Evolutionary conservation across 495 filamentous ascomycete species (phyloP).

Genomic region (Pseudevernia furfuracea): DNA sequence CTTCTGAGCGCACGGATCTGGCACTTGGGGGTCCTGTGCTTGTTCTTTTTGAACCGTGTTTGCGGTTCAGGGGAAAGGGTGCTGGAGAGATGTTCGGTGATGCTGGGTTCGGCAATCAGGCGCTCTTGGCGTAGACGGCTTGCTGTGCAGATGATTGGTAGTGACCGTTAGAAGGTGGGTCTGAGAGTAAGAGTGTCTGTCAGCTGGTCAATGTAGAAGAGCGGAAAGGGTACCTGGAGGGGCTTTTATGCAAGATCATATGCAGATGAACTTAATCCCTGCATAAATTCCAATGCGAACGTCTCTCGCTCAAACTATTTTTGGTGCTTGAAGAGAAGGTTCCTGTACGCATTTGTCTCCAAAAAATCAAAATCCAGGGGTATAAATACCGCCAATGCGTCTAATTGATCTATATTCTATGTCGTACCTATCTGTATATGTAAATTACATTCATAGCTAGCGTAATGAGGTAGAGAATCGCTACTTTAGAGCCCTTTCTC

Average conservation of each 20-base stretch:
- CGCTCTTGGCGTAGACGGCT: not conserved
- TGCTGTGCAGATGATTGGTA: not conserved
- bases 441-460: not conserved
- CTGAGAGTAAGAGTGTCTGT: not conserved
- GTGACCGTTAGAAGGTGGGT: not conserved
- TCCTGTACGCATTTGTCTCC: not conserved
- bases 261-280: not conserved
- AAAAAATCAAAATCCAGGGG: not conserved
- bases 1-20: not conserved
- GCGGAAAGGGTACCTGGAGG: not conserved
- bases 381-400: not conserved
- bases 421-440: not conserved
- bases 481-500: conserved; percentile 35
- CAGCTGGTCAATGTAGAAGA: not conserved
- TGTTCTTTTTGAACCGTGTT: not conserved
- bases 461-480: not conserved
- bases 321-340: not conserved
- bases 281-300: not conserved
- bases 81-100: not conserved
- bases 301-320: not conserved
- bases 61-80: not conserved
- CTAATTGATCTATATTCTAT: conserved; percentile 1
- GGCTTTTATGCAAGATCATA: not conserved
- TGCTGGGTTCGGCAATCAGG: not conserved
- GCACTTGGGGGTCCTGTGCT: not conserved